phyloP scores from a whole-genome alignment of 257 asterid genomes.

The Echium plantagineum region DNA sequence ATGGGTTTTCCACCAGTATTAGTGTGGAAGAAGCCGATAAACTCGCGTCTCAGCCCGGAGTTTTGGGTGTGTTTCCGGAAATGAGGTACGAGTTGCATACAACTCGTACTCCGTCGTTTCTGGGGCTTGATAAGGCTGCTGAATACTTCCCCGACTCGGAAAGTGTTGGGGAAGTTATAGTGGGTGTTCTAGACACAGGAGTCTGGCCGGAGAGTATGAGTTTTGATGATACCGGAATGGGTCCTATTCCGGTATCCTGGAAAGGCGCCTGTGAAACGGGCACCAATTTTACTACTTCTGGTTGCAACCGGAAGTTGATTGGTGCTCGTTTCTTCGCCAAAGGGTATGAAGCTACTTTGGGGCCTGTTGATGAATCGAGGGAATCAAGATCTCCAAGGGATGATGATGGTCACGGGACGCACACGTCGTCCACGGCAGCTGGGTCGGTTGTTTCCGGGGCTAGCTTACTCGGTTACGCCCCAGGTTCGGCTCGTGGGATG shows the following conservation, averaged over 20 bases:
- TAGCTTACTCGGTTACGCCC: slow-evolving; percentile 62
- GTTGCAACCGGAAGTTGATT: slow-evolving; percentile 60
- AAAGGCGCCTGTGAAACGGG: slow-evolving; percentile 65
- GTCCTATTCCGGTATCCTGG: slow-evolving; percentile 63
- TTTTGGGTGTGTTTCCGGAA: slow-evolving; percentile 55
- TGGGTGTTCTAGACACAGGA: slow-evolving; percentile 82
- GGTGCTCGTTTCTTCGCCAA: slow-evolving; percentile 67
- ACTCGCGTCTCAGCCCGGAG: slow-evolving; percentile 43
- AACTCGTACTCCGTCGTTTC: slow-evolving; percentile 68
- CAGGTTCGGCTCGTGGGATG: slow-evolving; percentile 92
- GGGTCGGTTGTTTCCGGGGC: slow-evolving; percentile 63
- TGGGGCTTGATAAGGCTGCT: slow-evolving; percentile 56
- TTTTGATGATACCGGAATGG: slow-evolving; percentile 55
- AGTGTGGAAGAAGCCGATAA: slow-evolving; percentile 40
- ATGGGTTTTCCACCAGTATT: slow-evolving; percentile 63
- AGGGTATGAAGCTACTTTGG: slow-evolving; percentile 69
- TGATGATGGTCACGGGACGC: slow-evolving; percentile 94
- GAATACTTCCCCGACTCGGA: slow-evolving; percentile 51
- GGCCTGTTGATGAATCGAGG: slow-evolving; percentile 51
- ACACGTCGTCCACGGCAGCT: slow-evolving; percentile 78
- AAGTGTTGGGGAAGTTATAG: slow-evolving; percentile 42
- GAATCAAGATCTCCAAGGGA: slow-evolving; percentile 79
- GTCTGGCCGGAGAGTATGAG: slow-evolving; percentile 96
- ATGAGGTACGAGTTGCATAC: slow-evolving; percentile 68
- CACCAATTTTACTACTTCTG: slow-evolving; percentile 41